Percentiles rank a stretch among this genome's conserved stretches.
Conservation (phyloP, 2,329 filamentous ascomycete genomes). For the Passalora sequoiae region DNA sequence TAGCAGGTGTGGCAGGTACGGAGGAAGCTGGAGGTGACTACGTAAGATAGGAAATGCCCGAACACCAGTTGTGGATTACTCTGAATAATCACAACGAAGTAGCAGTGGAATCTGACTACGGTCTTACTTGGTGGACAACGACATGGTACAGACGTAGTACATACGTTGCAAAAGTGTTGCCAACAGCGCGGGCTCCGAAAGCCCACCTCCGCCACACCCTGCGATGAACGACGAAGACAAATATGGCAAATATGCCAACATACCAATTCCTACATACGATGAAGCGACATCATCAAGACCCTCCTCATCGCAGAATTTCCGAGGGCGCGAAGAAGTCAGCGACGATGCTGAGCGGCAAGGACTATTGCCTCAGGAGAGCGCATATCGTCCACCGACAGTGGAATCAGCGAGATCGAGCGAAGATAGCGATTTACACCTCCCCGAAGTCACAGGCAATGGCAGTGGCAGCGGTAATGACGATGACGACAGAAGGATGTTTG, state of each 20-base stretch:
- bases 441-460: constrained; percentile 50
- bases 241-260: constrained; percentile 24
- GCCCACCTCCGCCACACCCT: not conserved
- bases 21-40: too few relatives aligned
- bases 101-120: not conserved
- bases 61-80: not conserved
- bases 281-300: constrained; percentile 64
- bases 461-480: constrained; percentile 35
- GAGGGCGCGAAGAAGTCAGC: constrained; percentile 56
- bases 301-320: constrained; percentile 43
- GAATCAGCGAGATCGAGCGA: constrained; percentile 67
- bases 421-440: constrained; percentile 48
- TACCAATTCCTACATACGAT: constrained; percentile 78
- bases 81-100: not conserved
- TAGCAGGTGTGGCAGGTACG: too few relatives aligned
- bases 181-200: too few relatives aligned
- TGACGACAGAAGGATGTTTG: constrained; percentile 66
- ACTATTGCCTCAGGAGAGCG: constrained; percentile 53
- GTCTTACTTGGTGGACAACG: too few relatives aligned
- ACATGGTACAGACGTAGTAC: not conserved
- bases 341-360: constrained; percentile 73
- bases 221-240: constrained; percentile 20
- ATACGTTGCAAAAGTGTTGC: not conserved
- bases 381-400: constrained; percentile 76
- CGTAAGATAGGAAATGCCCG: not conserved